These are phyloP conservation scores for Gliomastix tumulicola DNA, from an alignment of 2,329 filamentous ascomycete genomes.

Conservation along the genomic window DNA sequence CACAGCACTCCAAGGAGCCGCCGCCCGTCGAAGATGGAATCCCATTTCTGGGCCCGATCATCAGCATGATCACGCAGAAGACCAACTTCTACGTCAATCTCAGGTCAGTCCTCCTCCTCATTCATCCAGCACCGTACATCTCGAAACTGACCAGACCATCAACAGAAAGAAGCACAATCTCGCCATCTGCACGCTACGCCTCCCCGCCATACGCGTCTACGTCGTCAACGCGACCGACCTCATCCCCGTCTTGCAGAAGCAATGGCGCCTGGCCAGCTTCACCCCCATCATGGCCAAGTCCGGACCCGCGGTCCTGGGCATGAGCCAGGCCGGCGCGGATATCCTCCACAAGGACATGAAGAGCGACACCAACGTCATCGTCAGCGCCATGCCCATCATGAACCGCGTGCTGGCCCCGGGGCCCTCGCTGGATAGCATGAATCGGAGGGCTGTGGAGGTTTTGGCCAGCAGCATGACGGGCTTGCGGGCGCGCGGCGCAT, in stretches of 20 bases:
- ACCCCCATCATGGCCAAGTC: background rate
- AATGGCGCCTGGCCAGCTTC: background rate
- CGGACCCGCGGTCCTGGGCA: background rate
- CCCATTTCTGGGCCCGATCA: too few relatives aligned
- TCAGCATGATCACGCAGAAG: too few relatives aligned
- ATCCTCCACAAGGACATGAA: background rate
- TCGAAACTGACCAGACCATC: too few relatives aligned
- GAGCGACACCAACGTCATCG: background rate
- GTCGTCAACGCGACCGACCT: background rate
- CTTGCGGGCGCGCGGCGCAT: background rate
- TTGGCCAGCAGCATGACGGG: background rate
- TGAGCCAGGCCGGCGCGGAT: background rate
- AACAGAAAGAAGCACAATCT: too few relatives aligned
- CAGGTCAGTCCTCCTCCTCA: too few relatives aligned
- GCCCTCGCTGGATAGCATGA: background rate
- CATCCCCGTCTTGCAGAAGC: background rate
- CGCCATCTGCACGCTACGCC: background rate
- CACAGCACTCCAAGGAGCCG: too few relatives aligned
- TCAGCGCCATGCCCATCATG: background rate
- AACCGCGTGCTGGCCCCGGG: background rate
- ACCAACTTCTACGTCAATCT: too few relatives aligned
- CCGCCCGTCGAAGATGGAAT: too few relatives aligned
- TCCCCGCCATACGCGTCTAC: background rate
- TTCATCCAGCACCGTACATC: too few relatives aligned
- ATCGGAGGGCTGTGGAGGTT: background rate